Evolutionary conservation across 306 rosid species (phyloP).

Genomic region (Rosa rugosa): DNA sequence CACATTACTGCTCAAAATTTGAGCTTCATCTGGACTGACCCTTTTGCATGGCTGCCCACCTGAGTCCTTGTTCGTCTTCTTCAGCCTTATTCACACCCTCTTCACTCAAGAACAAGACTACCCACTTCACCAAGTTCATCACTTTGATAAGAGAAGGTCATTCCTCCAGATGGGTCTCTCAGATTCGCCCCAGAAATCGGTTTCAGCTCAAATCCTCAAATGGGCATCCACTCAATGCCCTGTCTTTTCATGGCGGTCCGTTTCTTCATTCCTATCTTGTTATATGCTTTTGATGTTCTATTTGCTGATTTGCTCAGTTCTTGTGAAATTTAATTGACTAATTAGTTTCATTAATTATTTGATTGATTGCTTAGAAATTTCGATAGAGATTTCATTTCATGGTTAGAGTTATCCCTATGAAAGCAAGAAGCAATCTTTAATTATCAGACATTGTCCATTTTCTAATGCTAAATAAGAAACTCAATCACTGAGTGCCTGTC

Average conservation of each 20-base stretch:
- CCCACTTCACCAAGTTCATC: conserved; percentile 30
- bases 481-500: not conserved
- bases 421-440: conserved; percentile 2
- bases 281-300: not conserved
- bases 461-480: not conserved
- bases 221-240: conserved; percentile 65
- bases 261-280: conserved; percentile 14
- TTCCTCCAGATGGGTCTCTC: conserved; percentile 40
- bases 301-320: not conserved
- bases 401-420: not conserved
- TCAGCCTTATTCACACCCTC: conserved; percentile 40
- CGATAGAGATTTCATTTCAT: not conserved
- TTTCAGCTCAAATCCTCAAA: conserved; percentile 78
- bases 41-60: conserved; percentile 56
- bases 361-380: not conserved
- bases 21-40: conserved; percentile 8
- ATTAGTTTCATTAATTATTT: not conserved
- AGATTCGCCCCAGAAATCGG: conserved; percentile 34
- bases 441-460: not conserved
- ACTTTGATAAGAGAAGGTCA: conserved; percentile 31
- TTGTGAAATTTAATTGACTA: not conserved
- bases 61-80: conserved; percentile 40
- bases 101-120: conserved; percentile 43
- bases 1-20: conserved; percentile 13
- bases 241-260: conserved; percentile 71